Conservation (phyloP, 2,329 filamentous ascomycete species). For the Didymella arachidicola region DNA sequence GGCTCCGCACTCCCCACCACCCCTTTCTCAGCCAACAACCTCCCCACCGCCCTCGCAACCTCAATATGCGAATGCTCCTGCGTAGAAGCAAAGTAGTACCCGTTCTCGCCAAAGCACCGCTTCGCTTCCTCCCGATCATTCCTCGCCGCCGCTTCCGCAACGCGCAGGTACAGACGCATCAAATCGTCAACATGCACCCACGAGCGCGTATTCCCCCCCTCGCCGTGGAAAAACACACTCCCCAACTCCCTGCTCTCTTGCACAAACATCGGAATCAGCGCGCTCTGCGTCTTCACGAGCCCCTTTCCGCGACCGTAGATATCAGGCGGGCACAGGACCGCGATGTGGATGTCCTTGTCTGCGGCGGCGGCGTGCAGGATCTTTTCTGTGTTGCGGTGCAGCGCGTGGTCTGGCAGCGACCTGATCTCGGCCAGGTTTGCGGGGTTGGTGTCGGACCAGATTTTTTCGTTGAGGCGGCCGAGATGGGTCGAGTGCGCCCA, state of each 20-base stretch:
- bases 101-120: conserved; percentile 60
- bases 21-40: conserved; percentile 37
- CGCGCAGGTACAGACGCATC: conserved; percentile 59
- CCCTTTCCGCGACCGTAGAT: neutral
- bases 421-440: neutral
- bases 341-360: neutral
- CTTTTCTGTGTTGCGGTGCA: neutral
- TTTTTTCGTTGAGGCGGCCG: neutral
- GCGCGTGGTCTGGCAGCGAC: neutral
- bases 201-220: neutral
- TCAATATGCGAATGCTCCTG: conserved; percentile 41
- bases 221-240: neutral
- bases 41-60: conserved; percentile 34
- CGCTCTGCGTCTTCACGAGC: neutral
- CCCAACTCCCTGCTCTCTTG: neutral
- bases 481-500: neutral
- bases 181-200: conserved; percentile 61
- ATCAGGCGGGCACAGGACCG: neutral
- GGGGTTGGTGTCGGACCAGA: neutral
- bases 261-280: neutral
- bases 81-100: conserved; percentile 58
- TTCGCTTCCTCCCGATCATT: conserved; percentile 49
- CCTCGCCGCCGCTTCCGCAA: conserved; percentile 63
- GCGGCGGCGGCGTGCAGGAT: neutral
- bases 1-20: conserved; percentile 35